Conservation (phyloP, 1,139 yeast genomes). For the Pichia sp. region DNA sequence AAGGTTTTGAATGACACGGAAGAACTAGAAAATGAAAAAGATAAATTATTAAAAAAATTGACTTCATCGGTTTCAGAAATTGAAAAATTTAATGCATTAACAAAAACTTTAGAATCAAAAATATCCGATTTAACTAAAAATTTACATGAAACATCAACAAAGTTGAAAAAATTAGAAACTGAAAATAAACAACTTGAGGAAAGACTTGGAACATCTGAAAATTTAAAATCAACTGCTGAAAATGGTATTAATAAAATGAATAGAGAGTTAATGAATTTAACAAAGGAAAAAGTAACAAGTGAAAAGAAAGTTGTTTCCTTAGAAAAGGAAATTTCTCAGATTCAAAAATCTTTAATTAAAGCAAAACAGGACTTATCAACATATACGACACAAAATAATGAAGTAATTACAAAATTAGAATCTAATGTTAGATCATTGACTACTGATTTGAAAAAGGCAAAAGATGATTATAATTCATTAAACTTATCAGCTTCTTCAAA, state of each 20-base stretch:
- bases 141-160: slow-evolving; percentile 28
- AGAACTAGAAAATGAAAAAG: slow-evolving; percentile 15
- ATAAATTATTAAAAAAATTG: slow-evolving; percentile 16
- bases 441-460: slow-evolving; percentile 18
- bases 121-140: slow-evolving; percentile 20
- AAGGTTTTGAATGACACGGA: slow-evolving; percentile 16
- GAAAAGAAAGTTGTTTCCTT: slow-evolving; percentile 39
- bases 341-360: slow-evolving; percentile 27
- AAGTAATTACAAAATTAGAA: slow-evolving; percentile 18
- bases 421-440: slow-evolving; percentile 12
- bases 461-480: slow-evolving; percentile 28
- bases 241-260: slow-evolving; percentile 89
- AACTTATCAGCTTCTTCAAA: slow-evolving; percentile 31
- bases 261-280: slow-evolving; percentile 64
- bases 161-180: slow-evolving; percentile 29
- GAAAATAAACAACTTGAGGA: slow-evolving; percentile 34
- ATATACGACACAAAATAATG: slow-evolving; percentile 24
- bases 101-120: slow-evolving; percentile 20
- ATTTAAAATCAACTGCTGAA: slow-evolving; percentile 65
- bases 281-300: slow-evolving; percentile 50
- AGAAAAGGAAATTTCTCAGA: slow-evolving; percentile 35
- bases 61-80: slow-evolving; percentile 18
- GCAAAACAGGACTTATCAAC: slow-evolving; percentile 22
- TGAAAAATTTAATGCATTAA: slow-evolving; percentile 12
- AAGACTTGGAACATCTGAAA: slow-evolving; percentile 35